These are phyloP conservation scores for Fusarium austroafricanum DNA, from an alignment of 2,329 filamentous ascomycete species.

Conservation along the genomic window DNA sequence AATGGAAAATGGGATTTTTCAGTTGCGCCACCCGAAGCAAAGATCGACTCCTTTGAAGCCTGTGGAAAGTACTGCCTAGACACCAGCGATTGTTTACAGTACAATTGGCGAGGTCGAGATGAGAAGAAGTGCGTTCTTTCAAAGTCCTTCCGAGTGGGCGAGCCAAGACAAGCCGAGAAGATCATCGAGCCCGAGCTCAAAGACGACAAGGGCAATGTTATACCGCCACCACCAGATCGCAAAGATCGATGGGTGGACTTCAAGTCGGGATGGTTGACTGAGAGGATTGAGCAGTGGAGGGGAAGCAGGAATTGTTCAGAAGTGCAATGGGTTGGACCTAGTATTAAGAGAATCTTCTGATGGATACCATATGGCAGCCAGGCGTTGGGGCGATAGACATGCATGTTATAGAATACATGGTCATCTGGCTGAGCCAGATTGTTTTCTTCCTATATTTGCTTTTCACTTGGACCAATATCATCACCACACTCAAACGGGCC, in stretches of 20 bases:
- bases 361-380: constrained; percentile 1
- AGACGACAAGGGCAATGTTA: constrained; percentile 42
- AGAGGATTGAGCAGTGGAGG: constrained; percentile 45
- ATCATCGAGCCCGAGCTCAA: constrained; percentile 42
- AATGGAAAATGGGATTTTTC: constrained; percentile 50
- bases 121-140: constrained; percentile 47
- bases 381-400: constrained; percentile 36
- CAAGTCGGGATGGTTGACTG: constrained; percentile 47
- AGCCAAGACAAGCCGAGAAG: constrained; percentile 39
- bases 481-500: neutral
- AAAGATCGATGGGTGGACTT: constrained; percentile 47
- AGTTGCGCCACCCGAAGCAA: constrained; percentile 42
- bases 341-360: constrained; percentile 47
- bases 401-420: constrained; percentile 13
- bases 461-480: neutral
- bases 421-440: neutral
- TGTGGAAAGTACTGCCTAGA: constrained; percentile 47
- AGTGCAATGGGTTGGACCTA: constrained; percentile 51
- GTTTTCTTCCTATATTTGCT: neutral
- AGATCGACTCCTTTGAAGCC: constrained; percentile 43
- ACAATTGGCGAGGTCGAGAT: constrained; percentile 49
- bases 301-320: constrained; percentile 43
- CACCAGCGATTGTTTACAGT: constrained; percentile 46
- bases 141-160: constrained; percentile 46
- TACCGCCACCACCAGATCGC: constrained; percentile 34